A percentile compares a stretch with the other conserved stretches of the same genome.
Conservation (phyloP, 305 asterid species). For the Fraxinus latifolia region DNA sequence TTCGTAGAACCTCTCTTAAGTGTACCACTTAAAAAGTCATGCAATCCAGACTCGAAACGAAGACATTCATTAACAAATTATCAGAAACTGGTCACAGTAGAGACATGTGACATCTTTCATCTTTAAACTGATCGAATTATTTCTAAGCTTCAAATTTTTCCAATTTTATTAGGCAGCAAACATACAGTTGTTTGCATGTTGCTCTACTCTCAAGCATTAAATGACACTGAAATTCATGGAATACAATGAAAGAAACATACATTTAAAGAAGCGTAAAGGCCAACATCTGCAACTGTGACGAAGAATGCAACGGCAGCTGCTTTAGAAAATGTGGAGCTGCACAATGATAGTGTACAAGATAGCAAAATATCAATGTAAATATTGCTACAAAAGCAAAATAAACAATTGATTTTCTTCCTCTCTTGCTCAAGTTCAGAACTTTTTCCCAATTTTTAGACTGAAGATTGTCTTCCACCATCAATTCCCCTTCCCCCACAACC, state of each 20-base stretch:
- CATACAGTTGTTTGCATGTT: neutral
- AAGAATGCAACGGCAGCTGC: slow-evolving; percentile 75
- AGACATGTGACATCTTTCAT: neutral
- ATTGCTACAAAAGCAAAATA: neutral
- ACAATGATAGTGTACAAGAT: neutral
- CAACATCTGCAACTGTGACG: slow-evolving; percentile 68
- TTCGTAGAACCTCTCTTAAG: neutral
- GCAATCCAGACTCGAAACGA: neutral
- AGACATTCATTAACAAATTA: neutral
- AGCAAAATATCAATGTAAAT: neutral
- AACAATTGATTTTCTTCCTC: neutral
- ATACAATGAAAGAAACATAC: slow-evolving; percentile 30
- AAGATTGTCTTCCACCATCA: neutral
- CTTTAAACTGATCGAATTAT: neutral
- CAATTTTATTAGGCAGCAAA: neutral
- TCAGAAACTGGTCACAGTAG: neutral
- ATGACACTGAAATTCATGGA: neutral
- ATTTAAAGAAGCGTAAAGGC: slow-evolving; percentile 58
- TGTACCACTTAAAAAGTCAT: neutral
- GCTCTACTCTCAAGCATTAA: neutral
- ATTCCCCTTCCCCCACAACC: neutral
- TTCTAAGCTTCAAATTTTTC: neutral
- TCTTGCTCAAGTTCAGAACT: neutral
- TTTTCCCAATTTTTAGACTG: neutral
- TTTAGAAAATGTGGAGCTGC: slow-evolving; percentile 74